These are phyloP conservation scores for Leishmania gerbilli DNA, from an alignment of 208 protist genomes.

Conservation along the genomic window DNA sequence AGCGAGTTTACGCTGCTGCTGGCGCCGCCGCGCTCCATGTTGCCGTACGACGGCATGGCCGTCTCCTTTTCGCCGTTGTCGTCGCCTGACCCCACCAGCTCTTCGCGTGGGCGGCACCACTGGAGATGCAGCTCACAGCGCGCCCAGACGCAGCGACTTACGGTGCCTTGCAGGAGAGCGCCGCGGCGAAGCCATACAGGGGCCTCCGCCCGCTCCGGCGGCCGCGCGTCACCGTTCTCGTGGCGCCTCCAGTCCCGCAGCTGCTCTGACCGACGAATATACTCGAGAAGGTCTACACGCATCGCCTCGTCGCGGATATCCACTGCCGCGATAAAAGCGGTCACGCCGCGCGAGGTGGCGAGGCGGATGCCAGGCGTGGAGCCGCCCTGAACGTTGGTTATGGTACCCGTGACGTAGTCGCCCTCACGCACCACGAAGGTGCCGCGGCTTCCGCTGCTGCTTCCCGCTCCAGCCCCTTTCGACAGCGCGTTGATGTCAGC, in stretches of 20 bases:
- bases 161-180: slow-evolving; percentile 71
- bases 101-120: slow-evolving; percentile 68
- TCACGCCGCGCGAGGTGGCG: slow-evolving; percentile 62
- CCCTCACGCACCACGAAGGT: slow-evolving; percentile 68
- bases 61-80: slow-evolving; percentile 13
- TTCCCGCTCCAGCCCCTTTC: slow-evolving; percentile 1
- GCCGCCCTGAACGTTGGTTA: slow-evolving; percentile 55
- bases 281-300: slow-evolving; percentile 53
- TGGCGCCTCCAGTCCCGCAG: slow-evolving; percentile 23
- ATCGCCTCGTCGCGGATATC: slow-evolving; percentile 64
- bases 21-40: slow-evolving; percentile 30
- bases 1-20: slow-evolving; percentile 75
- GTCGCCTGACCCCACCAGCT: slow-evolving; percentile 4
- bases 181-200: slow-evolving; percentile 69
- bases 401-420: slow-evolving; percentile 67
- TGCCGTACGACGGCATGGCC: slow-evolving; percentile 39
- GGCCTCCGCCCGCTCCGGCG: slow-evolving; percentile 6
- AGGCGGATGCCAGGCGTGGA: slow-evolving; percentile 52
- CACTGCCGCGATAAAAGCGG: slow-evolving; percentile 59
- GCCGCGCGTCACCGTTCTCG: slow-evolving; percentile 1
- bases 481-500: slow-evolving; percentile 22
- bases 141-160: slow-evolving; percentile 63
- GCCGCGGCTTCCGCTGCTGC: slow-evolving; percentile 14
- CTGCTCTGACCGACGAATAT: slow-evolving; percentile 42
- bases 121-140: slow-evolving; percentile 73